Percentiles rank a stretch among this genome's conserved stretches.
Evolutionary conservation across 352 stramenopile genomes (phyloP).

Genomic region (Blastocystis sp.): DNA sequence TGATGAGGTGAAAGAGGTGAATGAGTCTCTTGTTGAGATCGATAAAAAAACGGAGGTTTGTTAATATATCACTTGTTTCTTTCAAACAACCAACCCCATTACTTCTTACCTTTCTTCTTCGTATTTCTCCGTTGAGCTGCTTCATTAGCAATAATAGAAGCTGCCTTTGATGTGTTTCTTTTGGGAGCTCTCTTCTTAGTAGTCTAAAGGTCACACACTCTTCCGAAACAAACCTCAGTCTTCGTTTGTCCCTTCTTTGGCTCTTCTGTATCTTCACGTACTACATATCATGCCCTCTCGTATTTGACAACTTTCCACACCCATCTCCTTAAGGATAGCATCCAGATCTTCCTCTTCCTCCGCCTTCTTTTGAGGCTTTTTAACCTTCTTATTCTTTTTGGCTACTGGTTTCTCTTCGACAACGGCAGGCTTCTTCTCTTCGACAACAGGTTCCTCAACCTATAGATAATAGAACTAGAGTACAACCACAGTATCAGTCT

Average conservation of each 20-base stretch:
- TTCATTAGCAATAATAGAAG: conserved; percentile 26
- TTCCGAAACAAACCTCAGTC: not conserved
- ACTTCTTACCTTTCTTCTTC: conserved; percentile 59
- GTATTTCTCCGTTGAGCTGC: conserved; percentile 28
- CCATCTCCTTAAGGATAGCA: conserved; percentile 34
- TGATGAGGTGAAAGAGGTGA: conserved; percentile 32
- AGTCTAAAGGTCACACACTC: not conserved
- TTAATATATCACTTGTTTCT: not conserved
- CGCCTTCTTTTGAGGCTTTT: conserved; percentile 14
- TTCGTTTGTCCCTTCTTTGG: not conserved
- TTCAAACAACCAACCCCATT: conserved; percentile 7
- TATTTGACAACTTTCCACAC: not conserved
- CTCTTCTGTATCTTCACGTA: not conserved
- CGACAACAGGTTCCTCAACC: not conserved
- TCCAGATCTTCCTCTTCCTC: not conserved
- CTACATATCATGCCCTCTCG: not conserved
- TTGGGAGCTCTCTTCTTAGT: not conserved
- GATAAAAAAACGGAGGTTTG: not conserved
- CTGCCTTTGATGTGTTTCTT: conserved; percentile 9
- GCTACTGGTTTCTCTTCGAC: not conserved
- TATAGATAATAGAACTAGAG: not conserved
- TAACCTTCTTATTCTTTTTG: conserved; percentile 42
- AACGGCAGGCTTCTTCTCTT: not conserved
- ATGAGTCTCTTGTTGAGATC: conserved; percentile 21
- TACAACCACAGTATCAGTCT: not conserved